These are phyloP conservation scores for Eruca vesicaria DNA, from an alignment of 441 rosid species.

Conservation along the genomic window DNA sequence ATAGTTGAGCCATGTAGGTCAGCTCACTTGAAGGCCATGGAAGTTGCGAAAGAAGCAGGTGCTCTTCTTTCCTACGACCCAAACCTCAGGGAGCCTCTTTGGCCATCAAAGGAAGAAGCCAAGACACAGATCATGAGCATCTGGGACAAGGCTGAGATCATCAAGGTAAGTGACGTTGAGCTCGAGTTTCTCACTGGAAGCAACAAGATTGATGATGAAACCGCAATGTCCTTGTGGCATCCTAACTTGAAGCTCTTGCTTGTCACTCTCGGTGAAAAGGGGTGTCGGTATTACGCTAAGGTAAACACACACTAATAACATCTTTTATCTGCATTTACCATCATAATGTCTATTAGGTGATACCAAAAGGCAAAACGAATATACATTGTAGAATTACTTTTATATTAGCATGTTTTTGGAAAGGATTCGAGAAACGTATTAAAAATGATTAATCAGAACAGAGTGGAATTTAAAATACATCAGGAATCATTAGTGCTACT, in stretches of 20 bases:
- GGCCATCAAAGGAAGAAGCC: slow-evolving; percentile 60
- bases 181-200: slow-evolving; percentile 54
- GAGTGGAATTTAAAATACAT: not conserved
- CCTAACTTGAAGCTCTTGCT: slow-evolving; percentile 50
- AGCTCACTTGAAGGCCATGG: slow-evolving; percentile 51
- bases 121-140: slow-evolving; percentile 49
- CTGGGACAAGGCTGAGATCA: slow-evolving; percentile 56
- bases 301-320: slow-evolving; percentile 13
- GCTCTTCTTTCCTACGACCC: slow-evolving; percentile 55
- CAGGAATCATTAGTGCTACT: slow-evolving; percentile 20
- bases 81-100: slow-evolving; percentile 43
- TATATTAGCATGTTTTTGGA: slow-evolving; percentile 12
- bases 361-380: slow-evolving; percentile 29
- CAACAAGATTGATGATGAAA: slow-evolving; percentile 44
- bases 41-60: slow-evolving; percentile 29
- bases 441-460: not conserved
- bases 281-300: slow-evolving; percentile 47
- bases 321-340: slow-evolving; percentile 3
- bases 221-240: slow-evolving; percentile 50
- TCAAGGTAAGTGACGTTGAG: slow-evolving; percentile 60
- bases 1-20: slow-evolving; percentile 56
- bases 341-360: slow-evolving; percentile 25
- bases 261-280: slow-evolving; percentile 50
- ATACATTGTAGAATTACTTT: not conserved
- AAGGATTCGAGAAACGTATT: not conserved